Conservation (phyloP, 2,329 filamentous ascomycete species). For the Epichloe typhina region DNA sequence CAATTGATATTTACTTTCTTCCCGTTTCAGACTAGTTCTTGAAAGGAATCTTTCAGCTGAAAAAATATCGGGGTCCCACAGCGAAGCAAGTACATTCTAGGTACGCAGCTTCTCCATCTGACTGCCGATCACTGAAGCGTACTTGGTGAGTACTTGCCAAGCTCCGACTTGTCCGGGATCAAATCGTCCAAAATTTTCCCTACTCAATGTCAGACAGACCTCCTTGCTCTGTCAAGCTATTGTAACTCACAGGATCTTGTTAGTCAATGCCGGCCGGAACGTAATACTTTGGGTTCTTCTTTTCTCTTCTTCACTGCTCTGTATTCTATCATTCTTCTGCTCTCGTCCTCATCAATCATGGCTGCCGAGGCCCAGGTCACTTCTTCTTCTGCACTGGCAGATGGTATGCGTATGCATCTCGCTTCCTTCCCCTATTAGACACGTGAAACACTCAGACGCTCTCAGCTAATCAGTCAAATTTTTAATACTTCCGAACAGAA, state of each 20-base stretch:
- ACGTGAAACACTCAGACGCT: background rate
- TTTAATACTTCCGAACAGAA: slow-evolving; percentile 4
- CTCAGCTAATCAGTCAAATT: background rate
- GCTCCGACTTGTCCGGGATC: slow-evolving; percentile 13
- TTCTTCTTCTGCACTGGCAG: slow-evolving; percentile 15
- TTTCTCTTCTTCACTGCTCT: slow-evolving; percentile 10
- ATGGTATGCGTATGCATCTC: slow-evolving; percentile 7
- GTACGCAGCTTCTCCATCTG: background rate
- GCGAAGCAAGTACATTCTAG: background rate
- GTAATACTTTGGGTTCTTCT: slow-evolving; percentile 13
- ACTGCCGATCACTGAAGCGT: background rate
- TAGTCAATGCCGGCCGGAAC: slow-evolving; percentile 12
- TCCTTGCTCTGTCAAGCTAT: background rate
- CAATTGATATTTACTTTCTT: slow-evolving; percentile 17
- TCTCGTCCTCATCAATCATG: slow-evolving; percentile 14
- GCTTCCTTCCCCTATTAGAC: background rate
- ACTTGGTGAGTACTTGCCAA: slow-evolving; percentile 2
- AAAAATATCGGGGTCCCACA: slow-evolving; percentile 1
- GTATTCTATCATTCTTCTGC: slow-evolving; percentile 8
- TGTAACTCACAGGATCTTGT: slow-evolving; percentile 9
- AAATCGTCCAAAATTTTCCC: slow-evolving; percentile 17
- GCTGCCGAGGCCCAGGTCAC: slow-evolving; percentile 16
- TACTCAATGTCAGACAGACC: background rate
- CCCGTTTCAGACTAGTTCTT: slow-evolving; percentile 15
- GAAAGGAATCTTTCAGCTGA: background rate